A percentile compares a stretch with the other conserved stretches of the same genome.
Evolutionary conservation across 345 rosid species (phyloP).

Genomic region (Melastoma malabathricum): DNA sequence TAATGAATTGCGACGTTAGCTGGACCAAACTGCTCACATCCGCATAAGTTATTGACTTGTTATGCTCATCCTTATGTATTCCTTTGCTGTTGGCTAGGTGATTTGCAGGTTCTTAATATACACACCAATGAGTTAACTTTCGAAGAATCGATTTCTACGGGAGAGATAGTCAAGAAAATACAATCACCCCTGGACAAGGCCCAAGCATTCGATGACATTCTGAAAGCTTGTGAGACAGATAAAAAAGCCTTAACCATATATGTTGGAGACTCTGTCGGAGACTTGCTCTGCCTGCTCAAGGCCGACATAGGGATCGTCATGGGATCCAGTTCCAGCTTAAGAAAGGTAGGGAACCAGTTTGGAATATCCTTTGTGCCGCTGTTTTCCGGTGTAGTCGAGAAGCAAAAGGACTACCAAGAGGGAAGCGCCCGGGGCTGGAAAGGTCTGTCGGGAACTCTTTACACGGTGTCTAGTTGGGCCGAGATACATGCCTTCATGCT

Average conservation of each 20-base stretch:
- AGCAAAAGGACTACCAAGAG: slow-evolving; percentile 44
- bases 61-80: background rate
- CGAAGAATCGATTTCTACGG: slow-evolving; percentile 59
- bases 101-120: slow-evolving; percentile 37
- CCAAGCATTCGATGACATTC: slow-evolving; percentile 39
- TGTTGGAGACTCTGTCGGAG: slow-evolving; percentile 85
- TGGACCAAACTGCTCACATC: background rate
- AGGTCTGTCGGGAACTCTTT: slow-evolving; percentile 58
- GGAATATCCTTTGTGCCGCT: slow-evolving; percentile 85
- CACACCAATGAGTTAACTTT: slow-evolving; percentile 76
- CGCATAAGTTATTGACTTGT: background rate
- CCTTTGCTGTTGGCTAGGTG: slow-evolving; percentile 29
- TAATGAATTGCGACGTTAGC: too few species aligned
- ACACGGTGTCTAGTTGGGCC: slow-evolving; percentile 81
- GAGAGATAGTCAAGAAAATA: slow-evolving; percentile 50
- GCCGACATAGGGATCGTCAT: slow-evolving; percentile 92
- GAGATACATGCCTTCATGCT: slow-evolving; percentile 79
- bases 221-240: slow-evolving; percentile 19
- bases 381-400: slow-evolving; percentile 51
- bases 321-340: slow-evolving; percentile 69
- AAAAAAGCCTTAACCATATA: slow-evolving; percentile 49
- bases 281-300: slow-evolving; percentile 79
- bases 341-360: slow-evolving; percentile 63
- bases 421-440: slow-evolving; percentile 49
- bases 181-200: slow-evolving; percentile 74